phyloP scores from a whole-genome alignment of 768 basidiomycete species.

The Boletus vermiculosoides region DNA sequence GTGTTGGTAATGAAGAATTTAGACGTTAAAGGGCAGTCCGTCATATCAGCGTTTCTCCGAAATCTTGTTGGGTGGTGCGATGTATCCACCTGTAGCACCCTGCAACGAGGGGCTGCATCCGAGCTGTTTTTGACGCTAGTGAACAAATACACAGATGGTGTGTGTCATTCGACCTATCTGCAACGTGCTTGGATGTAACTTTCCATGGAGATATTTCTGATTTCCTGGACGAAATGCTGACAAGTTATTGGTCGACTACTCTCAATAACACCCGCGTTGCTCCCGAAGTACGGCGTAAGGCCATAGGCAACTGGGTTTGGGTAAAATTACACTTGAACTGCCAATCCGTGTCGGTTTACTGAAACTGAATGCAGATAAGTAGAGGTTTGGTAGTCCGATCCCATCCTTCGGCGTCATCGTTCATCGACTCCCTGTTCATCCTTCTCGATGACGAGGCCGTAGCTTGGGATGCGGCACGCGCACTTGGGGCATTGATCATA shows the following conservation, averaged over 20 bases:
- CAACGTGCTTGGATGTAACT: background rate
- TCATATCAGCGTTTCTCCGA: constrained; percentile 51
- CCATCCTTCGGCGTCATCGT: constrained; percentile 54
- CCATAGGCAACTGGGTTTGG: constrained; percentile 67
- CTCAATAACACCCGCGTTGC: constrained; percentile 38
- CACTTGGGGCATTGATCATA: constrained; percentile 64
- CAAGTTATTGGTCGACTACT: constrained; percentile 48
- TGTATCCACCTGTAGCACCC: constrained; percentile 40
- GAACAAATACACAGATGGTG: constrained; percentile 77
- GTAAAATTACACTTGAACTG: constrained; percentile 38
- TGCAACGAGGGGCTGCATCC: constrained; percentile 56
- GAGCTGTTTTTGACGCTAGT: constrained; percentile 64
- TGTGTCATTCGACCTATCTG: constrained; percentile 25
- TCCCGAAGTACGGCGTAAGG: constrained; percentile 44
- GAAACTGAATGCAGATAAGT: constrained; percentile 50
- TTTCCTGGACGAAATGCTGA: constrained; percentile 45
- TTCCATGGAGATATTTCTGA: constrained; percentile 40
- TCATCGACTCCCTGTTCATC: constrained; percentile 64
- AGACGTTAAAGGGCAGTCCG: constrained; percentile 42
- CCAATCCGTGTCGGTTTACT: background rate
- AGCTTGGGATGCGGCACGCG: constrained; percentile 71
- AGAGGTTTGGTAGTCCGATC: constrained; percentile 79
- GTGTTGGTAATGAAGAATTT: constrained; percentile 29
- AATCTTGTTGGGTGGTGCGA: constrained; percentile 62
- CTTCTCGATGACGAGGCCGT: constrained; percentile 66